phyloP scores from a whole-genome alignment of 345 rosid species.

The Salix exigua region DNA sequence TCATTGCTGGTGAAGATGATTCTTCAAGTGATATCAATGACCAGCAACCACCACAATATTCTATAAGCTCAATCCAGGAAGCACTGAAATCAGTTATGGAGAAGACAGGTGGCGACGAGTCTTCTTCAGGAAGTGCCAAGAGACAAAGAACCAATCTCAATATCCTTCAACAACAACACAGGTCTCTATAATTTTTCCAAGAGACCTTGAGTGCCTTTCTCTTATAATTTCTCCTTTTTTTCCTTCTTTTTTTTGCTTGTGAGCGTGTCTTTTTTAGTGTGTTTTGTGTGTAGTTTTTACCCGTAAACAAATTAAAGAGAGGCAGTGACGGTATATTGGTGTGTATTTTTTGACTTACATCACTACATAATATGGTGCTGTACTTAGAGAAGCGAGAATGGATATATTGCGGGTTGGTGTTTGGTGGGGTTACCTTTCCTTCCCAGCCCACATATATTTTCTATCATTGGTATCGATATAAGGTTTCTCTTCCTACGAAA shows the following conservation, averaged over 20 bases:
- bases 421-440: neutral
- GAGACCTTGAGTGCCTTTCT: neutral
- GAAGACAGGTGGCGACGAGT: constrained; percentile 63
- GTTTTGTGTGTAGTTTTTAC: neutral
- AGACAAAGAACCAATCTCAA: constrained; percentile 70
- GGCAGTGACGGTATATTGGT: constrained; percentile 14
- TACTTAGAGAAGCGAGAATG: neutral
- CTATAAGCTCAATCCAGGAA: constrained; percentile 74
- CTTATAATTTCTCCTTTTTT: neutral
- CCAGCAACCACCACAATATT: constrained; percentile 43
- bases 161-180: constrained; percentile 42
- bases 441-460: constrained; percentile 3
- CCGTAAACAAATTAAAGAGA: constrained; percentile 5
- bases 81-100: constrained; percentile 92
- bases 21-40: constrained; percentile 27
- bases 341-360: constrained; percentile 4
- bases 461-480: constrained; percentile 33
- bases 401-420: constrained; percentile 1
- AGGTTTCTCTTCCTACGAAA: constrained; percentile 63
- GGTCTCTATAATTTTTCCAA: constrained; percentile 45
- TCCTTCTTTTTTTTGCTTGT: constrained; percentile 2
- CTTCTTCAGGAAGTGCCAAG: constrained; percentile 76
- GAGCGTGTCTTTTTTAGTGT: constrained; percentile 10
- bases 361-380: neutral
- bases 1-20: constrained; percentile 80